Base-by-base conservation (phyloP, 139 green algal genomes). In the Chlorella sorokiniana region DNA sequence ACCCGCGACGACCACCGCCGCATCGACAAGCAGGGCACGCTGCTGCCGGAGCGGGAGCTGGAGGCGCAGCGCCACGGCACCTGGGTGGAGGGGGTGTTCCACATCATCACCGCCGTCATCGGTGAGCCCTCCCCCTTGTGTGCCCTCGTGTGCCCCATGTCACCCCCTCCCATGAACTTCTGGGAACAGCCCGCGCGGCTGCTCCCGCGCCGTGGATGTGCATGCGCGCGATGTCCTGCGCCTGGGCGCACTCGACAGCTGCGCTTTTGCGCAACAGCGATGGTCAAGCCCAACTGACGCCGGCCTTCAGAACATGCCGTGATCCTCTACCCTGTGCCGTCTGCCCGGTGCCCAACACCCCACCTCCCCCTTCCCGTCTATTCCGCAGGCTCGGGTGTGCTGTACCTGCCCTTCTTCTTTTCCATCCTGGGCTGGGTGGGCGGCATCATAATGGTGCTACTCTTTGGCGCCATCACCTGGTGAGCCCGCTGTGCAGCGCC, bases 401-500 rank as follows among this genome's bases (percentile, higher is more conserved):
- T 83, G 8, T 78, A 71, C 16, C 78, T 83, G 27, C 67, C 78
- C 38, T 83, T 44, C 40, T 77, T 61, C 51, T 51, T 83, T 20
- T 52, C 51, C 68, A 38, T 69, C 0, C 69, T 84, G 20, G 79
- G 79, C 40, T 84, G 69, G 69, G 42, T 78, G 2, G 79, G 68
- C 5, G 79, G 79, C 25, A 42, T 85, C 38, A 37, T 81, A 22
- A 70, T 88, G 48, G 45, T 86, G 5, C 52, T 87, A 9, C n/a
- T 81, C 40, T 90, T 88, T 83, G 84, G 76, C 1, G 40, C 45
- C 45, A 71, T 90, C 67, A 89, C 77, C 22, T 79, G 79, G 78
- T 68, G 72, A 64, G 70, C 40, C 11, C 31, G 38, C 8, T 22
- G 61, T 33, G 11, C 61, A n/a, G 10, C 61, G 11, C 8, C 29